Conservation (phyloP, 2,329 filamentous ascomycete genomes). For the Exserohilum rostratum region DNA sequence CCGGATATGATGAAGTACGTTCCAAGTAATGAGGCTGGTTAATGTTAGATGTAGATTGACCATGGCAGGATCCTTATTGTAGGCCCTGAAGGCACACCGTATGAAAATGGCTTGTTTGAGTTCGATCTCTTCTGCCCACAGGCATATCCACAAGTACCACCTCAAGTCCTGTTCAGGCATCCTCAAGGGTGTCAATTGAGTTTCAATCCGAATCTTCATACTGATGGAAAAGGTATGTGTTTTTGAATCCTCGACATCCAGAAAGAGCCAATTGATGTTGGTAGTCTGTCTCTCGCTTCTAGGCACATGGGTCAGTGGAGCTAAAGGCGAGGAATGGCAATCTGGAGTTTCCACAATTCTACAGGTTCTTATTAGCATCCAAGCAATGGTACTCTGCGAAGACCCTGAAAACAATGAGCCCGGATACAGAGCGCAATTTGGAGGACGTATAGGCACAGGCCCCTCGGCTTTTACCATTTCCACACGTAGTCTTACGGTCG, state of each 20-base stretch:
- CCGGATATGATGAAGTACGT: conserved; percentile 55
- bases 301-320: conserved; percentile 24
- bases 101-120: conserved; percentile 60
- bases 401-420: conserved; percentile 61
- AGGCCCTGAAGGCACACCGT: conserved; percentile 58
- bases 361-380: conserved; percentile 60
- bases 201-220: conserved; percentile 60
- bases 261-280: conserved; percentile 10
- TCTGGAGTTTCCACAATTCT: conserved; percentile 55
- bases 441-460: too few relatives aligned
- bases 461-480: too few relatives aligned
- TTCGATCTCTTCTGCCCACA: conserved; percentile 56
- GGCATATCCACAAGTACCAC: conserved; percentile 52
- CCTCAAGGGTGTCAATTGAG: conserved; percentile 47
- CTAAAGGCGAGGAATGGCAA: conserved; percentile 55
- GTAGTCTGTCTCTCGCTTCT: conserved; percentile 40
- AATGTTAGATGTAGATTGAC: conserved; percentile 30
- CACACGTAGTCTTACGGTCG: conserved; percentile 8
- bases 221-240: conserved; percentile 51
- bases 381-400: conserved; percentile 61
- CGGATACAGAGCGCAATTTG: conserved; percentile 22
- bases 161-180: conserved; percentile 52
- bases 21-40: too few relatives aligned
- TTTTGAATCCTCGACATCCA: too few relatives aligned
- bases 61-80: conserved; percentile 42